These are phyloP conservation scores for Citrus cavaleriei DNA, from an alignment of 345 rosid species.

Conservation along the genomic window DNA sequence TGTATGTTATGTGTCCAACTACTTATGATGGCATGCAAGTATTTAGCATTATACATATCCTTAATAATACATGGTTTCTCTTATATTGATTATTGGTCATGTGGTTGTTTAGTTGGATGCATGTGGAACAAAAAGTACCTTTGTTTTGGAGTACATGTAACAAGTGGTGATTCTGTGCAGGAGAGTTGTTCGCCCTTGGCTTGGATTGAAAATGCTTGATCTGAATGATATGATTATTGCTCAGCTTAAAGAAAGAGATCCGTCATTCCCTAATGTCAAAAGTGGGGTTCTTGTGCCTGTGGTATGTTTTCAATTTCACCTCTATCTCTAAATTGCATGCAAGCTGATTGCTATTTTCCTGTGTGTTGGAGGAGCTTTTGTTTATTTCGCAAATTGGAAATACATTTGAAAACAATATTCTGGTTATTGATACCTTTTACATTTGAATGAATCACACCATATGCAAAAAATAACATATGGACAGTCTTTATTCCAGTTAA, in stretches of 20 bases:
- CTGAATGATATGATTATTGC: constrained; percentile 73
- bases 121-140: too few species aligned
- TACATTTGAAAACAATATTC: not conserved
- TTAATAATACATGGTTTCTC: not conserved
- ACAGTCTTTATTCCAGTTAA: not conserved
- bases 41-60: not conserved
- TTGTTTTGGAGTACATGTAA: not conserved
- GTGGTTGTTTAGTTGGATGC: too few species aligned
- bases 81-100: not conserved
- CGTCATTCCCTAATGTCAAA: constrained; percentile 58
- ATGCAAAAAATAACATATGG: not conserved
- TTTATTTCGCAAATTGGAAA: not conserved
- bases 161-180: constrained; percentile 32
- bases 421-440: too few species aligned
- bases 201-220: constrained; percentile 92
- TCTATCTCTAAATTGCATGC: not conserved
- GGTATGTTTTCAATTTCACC: constrained; percentile 33
- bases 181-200: constrained; percentile 92
- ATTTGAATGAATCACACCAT: too few species aligned
- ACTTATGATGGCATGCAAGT: not conserved
- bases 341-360: too few species aligned
- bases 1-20: not conserved
- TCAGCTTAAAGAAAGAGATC: constrained; percentile 81
- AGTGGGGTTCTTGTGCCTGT: constrained; percentile 73
- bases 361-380: too few species aligned